Base-by-base conservation (phyloP, 164 flowering plant genomes). In the Kingdonia uniflora region DNA sequence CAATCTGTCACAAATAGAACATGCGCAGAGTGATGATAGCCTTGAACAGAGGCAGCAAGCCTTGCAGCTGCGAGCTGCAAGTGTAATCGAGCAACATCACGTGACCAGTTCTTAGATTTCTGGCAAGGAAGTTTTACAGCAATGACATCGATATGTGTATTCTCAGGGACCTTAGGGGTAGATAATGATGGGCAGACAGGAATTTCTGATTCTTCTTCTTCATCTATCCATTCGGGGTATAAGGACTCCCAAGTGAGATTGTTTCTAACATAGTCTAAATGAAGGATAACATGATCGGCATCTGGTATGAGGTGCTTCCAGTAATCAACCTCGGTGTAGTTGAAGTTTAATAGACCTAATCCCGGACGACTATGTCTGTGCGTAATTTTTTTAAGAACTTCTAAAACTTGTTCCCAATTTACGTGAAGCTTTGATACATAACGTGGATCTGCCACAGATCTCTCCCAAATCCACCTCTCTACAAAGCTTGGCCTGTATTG, bases 191-290 rank as follows among this genome's bases (percentile, higher is more conserved):
- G 79, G 50, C 81, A 77, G n/a, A 45, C 19, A 8, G 79, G 81
- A 7, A 80, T 70, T 51, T 73, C 80, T 16, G 62, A 69, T 20
- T 77, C 82, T 60, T 80, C 80, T 67, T 80, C 85, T 49, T 80
- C 85, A 42, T 80, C 85, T 45, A 80, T 77, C 82, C 82, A 80
- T 55, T 80, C 85, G 19, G 85, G 85, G 51, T 57, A 80, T 12
- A 80, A 54, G 19, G 68, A 46, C 29, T 80, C 85, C 85, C 85
- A 80, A 14, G 80, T 75, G n/a, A 77, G 29, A 56, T 64, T 63
- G 10, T 52, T 46, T 6, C 58, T 39, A 19, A 66, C 77, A 60
- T 56, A 37, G 44, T 80, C 77, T 26, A 80, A 47, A 40, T 73
- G 66, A 46, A 80, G 54, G 24, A 63, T 48, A 19, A 69, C 43